Conservation (phyloP, 306 rosid species). For the Argentina anserina region DNA sequence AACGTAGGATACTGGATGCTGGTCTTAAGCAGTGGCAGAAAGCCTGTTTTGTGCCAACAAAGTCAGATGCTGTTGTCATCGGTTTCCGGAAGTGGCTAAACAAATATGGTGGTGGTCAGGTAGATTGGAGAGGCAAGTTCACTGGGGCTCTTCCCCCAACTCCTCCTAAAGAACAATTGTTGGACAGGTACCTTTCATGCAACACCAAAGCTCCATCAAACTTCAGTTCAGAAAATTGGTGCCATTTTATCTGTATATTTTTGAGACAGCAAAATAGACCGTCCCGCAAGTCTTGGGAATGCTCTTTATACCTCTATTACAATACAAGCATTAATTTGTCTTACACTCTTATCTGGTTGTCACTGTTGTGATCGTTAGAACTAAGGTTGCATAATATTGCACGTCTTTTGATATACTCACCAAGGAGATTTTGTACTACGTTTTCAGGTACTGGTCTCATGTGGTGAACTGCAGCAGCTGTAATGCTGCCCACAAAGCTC, state of each 20-base stretch:
- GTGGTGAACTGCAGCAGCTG: conserved; percentile 83
- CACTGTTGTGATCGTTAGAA: background rate
- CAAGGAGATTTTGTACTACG: background rate
- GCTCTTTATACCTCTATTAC: background rate
- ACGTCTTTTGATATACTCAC: background rate
- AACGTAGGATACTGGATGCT: conserved; percentile 53
- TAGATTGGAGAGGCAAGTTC: conserved; percentile 79
- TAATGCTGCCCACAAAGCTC: conserved; percentile 59
- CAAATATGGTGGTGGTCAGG: conserved; percentile 37
- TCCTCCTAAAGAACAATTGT: conserved; percentile 71
- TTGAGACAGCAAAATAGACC: background rate
- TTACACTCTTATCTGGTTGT: background rate
- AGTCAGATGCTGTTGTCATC: conserved; percentile 71
- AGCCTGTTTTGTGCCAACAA: conserved; percentile 47
- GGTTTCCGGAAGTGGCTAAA: conserved; percentile 61
- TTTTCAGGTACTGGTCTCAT: conserved; percentile 72
- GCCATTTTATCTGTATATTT: background rate
- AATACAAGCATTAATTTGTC: background rate
- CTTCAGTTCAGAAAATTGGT: background rate
- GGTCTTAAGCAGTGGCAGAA: conserved; percentile 63
- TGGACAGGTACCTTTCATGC: conserved; percentile 60
- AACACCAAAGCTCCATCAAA: conserved; percentile 10
- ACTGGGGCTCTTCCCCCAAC: conserved; percentile 62
- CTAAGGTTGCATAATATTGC: background rate
- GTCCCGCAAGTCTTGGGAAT: background rate